phyloP scores from a whole-genome alignment of 176 grass and related monocot genomes.

The Oryza rufipogon region DNA sequence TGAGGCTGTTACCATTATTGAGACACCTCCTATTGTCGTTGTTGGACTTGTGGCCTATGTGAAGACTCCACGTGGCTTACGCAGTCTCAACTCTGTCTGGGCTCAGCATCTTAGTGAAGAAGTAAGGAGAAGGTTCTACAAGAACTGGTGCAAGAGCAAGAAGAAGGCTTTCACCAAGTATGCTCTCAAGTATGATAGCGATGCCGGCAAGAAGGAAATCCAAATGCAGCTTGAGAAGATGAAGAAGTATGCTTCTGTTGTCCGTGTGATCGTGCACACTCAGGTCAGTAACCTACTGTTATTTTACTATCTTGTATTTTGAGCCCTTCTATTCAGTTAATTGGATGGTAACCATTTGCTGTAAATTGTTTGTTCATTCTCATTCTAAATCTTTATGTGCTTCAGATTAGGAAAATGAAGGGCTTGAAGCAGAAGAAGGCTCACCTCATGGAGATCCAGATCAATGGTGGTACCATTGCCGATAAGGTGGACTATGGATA shows the following conservation, averaged over 20 bases:
- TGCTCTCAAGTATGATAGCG: constrained; percentile 76
- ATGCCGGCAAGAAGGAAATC: constrained; percentile 88
- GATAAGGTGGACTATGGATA: constrained; percentile 90
- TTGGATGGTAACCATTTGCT: background rate
- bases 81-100: constrained; percentile 87
- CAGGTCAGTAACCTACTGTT: constrained; percentile 48
- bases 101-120: constrained; percentile 97
- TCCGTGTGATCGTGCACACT: constrained; percentile 84
- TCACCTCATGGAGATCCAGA: constrained; percentile 94
- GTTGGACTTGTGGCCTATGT: constrained; percentile 90
- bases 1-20: constrained; percentile 87
- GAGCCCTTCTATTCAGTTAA: rapidly evolving
- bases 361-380: background rate
- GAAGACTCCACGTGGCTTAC: constrained; percentile 87
- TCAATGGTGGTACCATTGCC: constrained; percentile 82
- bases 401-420: constrained; percentile 94
- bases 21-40: constrained; percentile 80
- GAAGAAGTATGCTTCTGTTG: constrained; percentile 88
- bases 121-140: constrained; percentile 86
- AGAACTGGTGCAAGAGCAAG: constrained; percentile 98
- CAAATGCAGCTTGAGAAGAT: constrained; percentile 85
- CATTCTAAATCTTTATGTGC: background rate
- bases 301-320: background rate
- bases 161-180: constrained; percentile 94
- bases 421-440: constrained; percentile 96